A percentile compares a stretch with the other conserved stretches of the same genome.
phyloP scores from a whole-genome alignment of 2,329 filamentous ascomycete species.

The Ceratocystiopsis sp. region DNA sequence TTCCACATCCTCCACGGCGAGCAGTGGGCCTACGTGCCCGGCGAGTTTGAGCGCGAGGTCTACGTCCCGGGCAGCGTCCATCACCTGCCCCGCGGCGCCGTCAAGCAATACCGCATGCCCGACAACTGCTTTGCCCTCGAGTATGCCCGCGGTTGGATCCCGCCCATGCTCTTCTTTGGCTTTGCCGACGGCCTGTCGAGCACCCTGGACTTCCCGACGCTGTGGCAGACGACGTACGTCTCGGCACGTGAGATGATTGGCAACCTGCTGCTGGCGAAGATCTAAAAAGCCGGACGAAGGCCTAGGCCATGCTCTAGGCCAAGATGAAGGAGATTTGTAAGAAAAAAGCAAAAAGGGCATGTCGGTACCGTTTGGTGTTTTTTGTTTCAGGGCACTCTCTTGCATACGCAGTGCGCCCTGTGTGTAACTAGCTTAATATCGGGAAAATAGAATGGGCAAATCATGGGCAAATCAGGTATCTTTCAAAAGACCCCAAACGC shows the following conservation, averaged over 20 bases:
- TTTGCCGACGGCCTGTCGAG: conserved; percentile 66
- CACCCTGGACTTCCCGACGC: conserved; percentile 69
- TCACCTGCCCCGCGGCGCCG: conserved; percentile 51
- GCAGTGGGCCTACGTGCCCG: conserved; percentile 58
- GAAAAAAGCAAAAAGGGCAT: too few species aligned
- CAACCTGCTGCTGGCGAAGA: conserved; percentile 55
- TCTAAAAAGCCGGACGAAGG: conserved; percentile 24
- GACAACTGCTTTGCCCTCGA: conserved; percentile 63
- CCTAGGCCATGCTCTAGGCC: too few species aligned
- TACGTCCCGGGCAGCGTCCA: conserved; percentile 55
- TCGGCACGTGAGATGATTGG: conserved; percentile 61
- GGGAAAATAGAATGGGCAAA: too few species aligned
- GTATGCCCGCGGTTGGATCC: conserved; percentile 79
- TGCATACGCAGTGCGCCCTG: too few species aligned
- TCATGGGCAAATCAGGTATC: too few species aligned
- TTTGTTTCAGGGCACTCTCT: too few species aligned
- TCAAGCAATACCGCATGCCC: conserved; percentile 75
- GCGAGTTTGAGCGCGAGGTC: conserved; percentile 48
- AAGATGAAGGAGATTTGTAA: background rate
- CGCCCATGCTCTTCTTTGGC: conserved; percentile 81
- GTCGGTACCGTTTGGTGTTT: too few species aligned
- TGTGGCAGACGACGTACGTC: conserved; percentile 61
- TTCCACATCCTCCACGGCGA: conserved; percentile 76
- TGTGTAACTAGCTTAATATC: too few species aligned
- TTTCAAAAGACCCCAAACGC: too few species aligned